Evolutionary conservation across 345 rosid species (phyloP), one percentile per base, ranked within the genome.

Genomic region (Syzygium grande): DNA sequence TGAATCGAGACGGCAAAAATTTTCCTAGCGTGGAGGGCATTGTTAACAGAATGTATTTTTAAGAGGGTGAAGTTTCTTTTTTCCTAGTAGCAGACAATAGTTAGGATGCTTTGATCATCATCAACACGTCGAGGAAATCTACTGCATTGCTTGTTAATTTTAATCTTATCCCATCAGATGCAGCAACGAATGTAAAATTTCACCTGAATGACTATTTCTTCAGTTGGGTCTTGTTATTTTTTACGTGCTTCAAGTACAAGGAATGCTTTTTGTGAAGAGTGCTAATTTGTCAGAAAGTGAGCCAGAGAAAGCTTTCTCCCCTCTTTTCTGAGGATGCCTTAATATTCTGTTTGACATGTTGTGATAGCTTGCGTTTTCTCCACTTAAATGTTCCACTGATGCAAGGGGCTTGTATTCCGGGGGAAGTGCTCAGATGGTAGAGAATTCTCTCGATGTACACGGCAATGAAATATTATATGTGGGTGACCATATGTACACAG

Each of bases 351-450:
- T 58, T 5, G 65, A 58, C 65, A 25, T 58, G 65, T 25, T 11
- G 3, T 58, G 65, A 58, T 14, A 11, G 29, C 65, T 58, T 58
- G 65, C 5, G 65, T 25, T 25, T 27, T 59, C 30, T 59, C 29
- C 65, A 59, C 29, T 59, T 25, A 27, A 11, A 25, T 59, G 65
- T 27, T 59, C 29, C 65, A 11, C 65, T 59, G 88, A 83, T 79
- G 83, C 90, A 96, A 97, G 98, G 63, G 97, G 98, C 27, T 55
- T 95, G 92, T 97, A 96, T 91, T 96, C 99, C 0, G 98, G 98
- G 68, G 99, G 98, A 91, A 96, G 99, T 93, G 99, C 98, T 88
- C 99, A 96, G 88, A 94, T 97, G 98, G 88, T 96, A 65, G 99
- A 97, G 92, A 97, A 90, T 89, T 97, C 98, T 86, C 92, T 97